Base-by-base conservation (phyloP, 805 yeast genomes). In the Starmera dryadoides region DNA sequence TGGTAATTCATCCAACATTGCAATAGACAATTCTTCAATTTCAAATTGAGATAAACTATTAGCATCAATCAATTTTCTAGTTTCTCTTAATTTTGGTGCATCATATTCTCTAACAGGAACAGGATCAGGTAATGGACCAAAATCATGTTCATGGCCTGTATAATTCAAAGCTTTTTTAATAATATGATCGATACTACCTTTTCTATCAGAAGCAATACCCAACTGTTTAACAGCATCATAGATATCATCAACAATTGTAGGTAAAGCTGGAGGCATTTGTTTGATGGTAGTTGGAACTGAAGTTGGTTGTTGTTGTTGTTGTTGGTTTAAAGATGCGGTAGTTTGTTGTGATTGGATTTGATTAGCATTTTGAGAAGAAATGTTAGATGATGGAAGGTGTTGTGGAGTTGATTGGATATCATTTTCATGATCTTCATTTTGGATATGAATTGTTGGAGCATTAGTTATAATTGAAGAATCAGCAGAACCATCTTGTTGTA, bases 1-100 rank as follows among this genome's bases (percentile, higher is more conserved):
- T 2, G 97, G 95, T 42, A 93, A 71, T 59, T 93, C 97, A 43
- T 77, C 82, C 43, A 85, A 63, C 89, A 91, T 86, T 4, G 87
- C 83, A 38, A 87, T 56, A 6, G 94, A 87, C 30, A 87, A 63
- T 45, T 79, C 88, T 56, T 89, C 97, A 34, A 87, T 70, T 46
- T 86, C 95, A 11, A 69, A 56, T 42, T 71, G 74, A 2, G 79
- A 47, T 45, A 78, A 56, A 9, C 57, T 50, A 36, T 77, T 75
- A 8, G 70, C 60, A 55, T 83, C 89, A 40, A 85, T 67, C 23
- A 68, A 64, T 58, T 91, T 89, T 42, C 98, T 73, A 42, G 88
- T 71, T 53, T 93, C 98, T 40, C 98, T 70, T 41, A 91, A 66
- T 46, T 79, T 84, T 4, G 96, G 91, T 0, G 96, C 85, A 59